Base-by-base conservation (phyloP, 2,329 filamentous ascomycete species). In the Hypoxylon sp. region DNA sequence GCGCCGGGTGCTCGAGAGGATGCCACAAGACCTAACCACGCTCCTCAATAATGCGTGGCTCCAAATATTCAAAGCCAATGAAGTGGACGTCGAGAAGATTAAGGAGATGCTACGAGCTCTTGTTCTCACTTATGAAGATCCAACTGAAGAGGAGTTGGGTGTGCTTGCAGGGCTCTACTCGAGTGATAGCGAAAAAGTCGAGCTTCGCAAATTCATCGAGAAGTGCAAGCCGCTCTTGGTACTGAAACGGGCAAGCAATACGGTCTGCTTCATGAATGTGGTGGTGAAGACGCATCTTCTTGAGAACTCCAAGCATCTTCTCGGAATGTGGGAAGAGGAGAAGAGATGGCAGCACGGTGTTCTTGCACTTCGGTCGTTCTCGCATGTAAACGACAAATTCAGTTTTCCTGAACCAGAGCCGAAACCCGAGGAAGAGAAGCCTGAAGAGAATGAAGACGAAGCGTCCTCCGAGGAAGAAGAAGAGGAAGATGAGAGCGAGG, bases 281-380 rank as follows among this genome's bases (percentile, higher is more conserved):
- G 77, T 79, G 8, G 77, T 80, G 30, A 80, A 79, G 61, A 70
- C 68, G 2, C 79, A 80, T 59, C 71, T 81, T 5, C 63, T 79
- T 0, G 75, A 80, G n/a, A 79, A 79, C 51, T 70, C 77, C 10
- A 70, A 74, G 34, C 68, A 65, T 44, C 68, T 74, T 4, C 71
- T 81, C 2, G 75, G 75, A 0, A 71, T 80, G 41, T 77, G 77
- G 0, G 62, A 71, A 0, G 78, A 80, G 39, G 79, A 77, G 11
- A 76, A 74, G 13, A 79, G 77, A 52, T 75, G 78, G 67, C 79
- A 81, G 39, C 78, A 81, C n/a, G 79, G 79, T 2, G 75, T 81
- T 2, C 67, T 81, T 3, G 75, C 77, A 2, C 70, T 79, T 4
- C 71, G 79, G 8, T 75, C 75, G 0, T 78, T 80, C 54, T 72